A percentile compares a stretch with the other conserved stretches of the same genome.
Evolutionary conservation across 1,284 basidiomycete species (phyloP).

Genomic region (Leccinum fallax): DNA sequence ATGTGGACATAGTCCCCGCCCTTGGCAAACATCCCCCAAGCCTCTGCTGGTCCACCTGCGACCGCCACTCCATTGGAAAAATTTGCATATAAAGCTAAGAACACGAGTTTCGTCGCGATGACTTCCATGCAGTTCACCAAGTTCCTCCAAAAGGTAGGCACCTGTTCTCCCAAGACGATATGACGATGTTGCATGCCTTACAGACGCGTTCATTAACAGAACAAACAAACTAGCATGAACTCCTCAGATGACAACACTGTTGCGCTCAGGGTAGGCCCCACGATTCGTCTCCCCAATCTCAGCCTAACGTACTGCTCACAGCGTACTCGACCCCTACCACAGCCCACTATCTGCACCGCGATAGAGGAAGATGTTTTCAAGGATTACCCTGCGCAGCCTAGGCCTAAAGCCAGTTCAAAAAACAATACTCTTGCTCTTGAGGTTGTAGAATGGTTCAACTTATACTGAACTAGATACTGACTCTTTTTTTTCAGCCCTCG

Average conservation of each 20-base stretch:
- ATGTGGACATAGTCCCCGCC: constrained; percentile 1
- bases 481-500: background rate
- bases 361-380: constrained; percentile 3
- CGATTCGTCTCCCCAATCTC: background rate
- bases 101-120: constrained; percentile 1
- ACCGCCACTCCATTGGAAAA: background rate
- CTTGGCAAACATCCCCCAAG: constrained; percentile 5
- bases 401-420: constrained; percentile 6
- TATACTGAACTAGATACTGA: background rate
- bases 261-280: constrained; percentile 10
- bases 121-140: constrained; percentile 7
- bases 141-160: constrained; percentile 16
- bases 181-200: constrained; percentile 3
- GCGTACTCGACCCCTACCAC: constrained; percentile 5
- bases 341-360: constrained; percentile 16
- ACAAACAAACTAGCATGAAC: background rate
- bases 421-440: background rate
- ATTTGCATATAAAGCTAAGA: constrained; percentile 18
- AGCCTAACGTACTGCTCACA: constrained; percentile 9
- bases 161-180: background rate
- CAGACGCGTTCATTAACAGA: too few relatives aligned
- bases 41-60: background rate
- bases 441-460: constrained; percentile 14
- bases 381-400: constrained; percentile 2
- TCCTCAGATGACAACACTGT: background rate